phyloP scores from a whole-genome alignment of 2,329 filamentous ascomycete genomes.

The Aspergillus hortae region DNA sequence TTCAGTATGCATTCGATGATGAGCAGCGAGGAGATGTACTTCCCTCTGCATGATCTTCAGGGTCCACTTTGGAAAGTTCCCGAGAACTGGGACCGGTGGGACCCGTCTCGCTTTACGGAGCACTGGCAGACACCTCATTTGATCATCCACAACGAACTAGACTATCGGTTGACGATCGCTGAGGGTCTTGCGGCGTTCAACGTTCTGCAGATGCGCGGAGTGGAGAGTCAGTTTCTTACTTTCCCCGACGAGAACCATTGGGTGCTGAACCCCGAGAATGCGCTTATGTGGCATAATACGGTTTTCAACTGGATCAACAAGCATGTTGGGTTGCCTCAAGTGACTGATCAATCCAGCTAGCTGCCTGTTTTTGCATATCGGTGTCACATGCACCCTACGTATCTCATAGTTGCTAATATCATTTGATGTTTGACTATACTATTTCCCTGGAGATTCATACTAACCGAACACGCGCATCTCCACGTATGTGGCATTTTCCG shows the following conservation, averaged over 20 bases:
- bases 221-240: constrained; percentile 73
- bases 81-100: constrained; percentile 55
- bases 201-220: constrained; percentile 68
- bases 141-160: constrained; percentile 84
- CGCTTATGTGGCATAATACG: constrained; percentile 81
- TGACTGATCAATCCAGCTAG: constrained; percentile 23
- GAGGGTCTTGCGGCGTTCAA: constrained; percentile 87
- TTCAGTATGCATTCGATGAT: constrained; percentile 44
- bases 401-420: background rate
- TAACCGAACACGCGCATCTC: too few species aligned
- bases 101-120: constrained; percentile 53
- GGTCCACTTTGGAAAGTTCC: constrained; percentile 49
- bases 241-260: constrained; percentile 80
- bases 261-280: constrained; percentile 91
- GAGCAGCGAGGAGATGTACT: constrained; percentile 53
- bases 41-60: constrained; percentile 52
- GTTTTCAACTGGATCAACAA: constrained; percentile 74
- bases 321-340: constrained; percentile 51
- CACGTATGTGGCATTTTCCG: too few species aligned
- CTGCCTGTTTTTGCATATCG: too few species aligned
- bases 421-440: too few species aligned
- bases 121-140: constrained; percentile 86
- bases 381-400: background rate
- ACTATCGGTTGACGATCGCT: constrained; percentile 81
- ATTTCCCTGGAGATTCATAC: too few species aligned